phyloP scores from a whole-genome alignment of 306 rosid genomes.

The Cajanus cajan region DNA sequence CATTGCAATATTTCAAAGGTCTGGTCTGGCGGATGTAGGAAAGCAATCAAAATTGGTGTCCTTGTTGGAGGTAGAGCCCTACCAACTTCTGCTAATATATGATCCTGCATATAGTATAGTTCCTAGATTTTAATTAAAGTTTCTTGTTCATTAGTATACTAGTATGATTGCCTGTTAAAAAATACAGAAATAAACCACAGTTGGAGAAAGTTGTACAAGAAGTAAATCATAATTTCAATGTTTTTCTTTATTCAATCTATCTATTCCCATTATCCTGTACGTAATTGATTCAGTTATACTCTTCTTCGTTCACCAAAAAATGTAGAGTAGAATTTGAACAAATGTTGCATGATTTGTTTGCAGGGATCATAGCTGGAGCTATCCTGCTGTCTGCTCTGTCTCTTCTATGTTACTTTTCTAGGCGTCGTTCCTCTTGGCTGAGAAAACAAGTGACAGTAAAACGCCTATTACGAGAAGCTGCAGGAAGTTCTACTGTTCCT shows the following conservation, averaged over 20 bases:
- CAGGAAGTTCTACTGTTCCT: conserved; percentile 71
- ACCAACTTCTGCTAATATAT: conserved; percentile 18
- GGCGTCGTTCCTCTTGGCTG: conserved; percentile 64
- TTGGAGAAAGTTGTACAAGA: background rate
- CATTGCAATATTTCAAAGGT: conserved; percentile 40
- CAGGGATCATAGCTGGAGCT: conserved; percentile 63
- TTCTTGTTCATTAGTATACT: background rate
- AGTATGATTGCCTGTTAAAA: background rate
- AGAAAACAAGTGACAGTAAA: conserved; percentile 61
- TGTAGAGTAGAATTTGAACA: background rate
- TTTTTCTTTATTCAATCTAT: background rate
- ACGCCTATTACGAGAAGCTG: conserved; percentile 82
- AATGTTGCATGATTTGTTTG: conserved; percentile 14
- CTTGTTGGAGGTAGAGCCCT: conserved; percentile 63
- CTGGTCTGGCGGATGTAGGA: conserved; percentile 48
- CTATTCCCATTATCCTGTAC: background rate
- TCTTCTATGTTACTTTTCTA: conserved; percentile 46
- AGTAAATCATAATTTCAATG: background rate
- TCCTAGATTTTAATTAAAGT: background rate
- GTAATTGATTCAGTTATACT: background rate
- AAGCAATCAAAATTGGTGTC: conserved; percentile 41
- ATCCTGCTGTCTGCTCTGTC: conserved; percentile 48
- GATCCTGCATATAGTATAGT: background rate
- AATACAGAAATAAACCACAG: background rate
- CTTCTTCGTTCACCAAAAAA: background rate